phyloP scores from a whole-genome alignment of 108 stramenopile genomes.

The Nitzschia sp. region DNA sequence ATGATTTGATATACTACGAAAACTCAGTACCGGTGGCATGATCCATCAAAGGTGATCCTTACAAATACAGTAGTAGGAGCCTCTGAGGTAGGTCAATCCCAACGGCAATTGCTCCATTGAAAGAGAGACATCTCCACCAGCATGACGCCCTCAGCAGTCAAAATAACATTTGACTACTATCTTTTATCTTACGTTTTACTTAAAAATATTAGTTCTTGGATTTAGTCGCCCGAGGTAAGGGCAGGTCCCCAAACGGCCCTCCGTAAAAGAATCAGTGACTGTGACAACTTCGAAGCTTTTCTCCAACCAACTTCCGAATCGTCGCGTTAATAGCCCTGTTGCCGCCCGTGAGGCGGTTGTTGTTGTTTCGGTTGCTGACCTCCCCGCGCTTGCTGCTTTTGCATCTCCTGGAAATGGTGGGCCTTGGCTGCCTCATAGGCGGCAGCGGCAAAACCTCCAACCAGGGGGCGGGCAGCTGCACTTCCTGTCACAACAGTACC shows the following conservation, averaged over 20 bases:
- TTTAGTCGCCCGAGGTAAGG: background rate
- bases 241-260: conserved; percentile 18
- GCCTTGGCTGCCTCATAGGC: conserved; percentile 81
- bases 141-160: no score
- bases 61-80: no score
- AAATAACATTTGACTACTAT: background rate
- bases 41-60: no score
- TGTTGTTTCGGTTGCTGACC: conserved; percentile 11
- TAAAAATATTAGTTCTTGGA: conserved; percentile 7
- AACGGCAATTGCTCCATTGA: no score
- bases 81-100: no score
- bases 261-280: background rate
- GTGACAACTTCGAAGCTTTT: background rate
- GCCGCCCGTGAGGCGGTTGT: background rate
- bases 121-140: no score
- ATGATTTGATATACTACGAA: no score
- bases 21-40: no score
- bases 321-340: conserved; percentile 9
- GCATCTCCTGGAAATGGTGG: conserved; percentile 44
- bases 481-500: conserved; percentile 34
- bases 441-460: conserved; percentile 85
- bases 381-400: conserved; percentile 10
- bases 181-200: background rate
- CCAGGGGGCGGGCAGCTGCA: conserved; percentile 66
- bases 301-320: background rate